phyloP scores from a whole-genome alignment of 345 rosid genomes.

The Citrus medica region DNA sequence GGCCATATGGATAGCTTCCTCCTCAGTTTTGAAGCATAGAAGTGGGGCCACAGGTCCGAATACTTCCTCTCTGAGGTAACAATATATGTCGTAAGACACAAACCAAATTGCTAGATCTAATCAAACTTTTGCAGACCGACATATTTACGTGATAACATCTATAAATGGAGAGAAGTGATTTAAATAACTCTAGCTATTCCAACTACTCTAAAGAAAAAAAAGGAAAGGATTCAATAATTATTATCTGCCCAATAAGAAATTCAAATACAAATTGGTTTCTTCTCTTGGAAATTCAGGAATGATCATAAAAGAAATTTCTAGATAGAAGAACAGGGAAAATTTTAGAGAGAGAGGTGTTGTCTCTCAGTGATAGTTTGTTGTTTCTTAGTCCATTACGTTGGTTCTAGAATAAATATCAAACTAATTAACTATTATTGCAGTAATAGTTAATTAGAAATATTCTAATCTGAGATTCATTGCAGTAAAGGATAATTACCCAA shows the following conservation, averaged over 20 bases:
- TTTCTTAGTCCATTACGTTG: not conserved
- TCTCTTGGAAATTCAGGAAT: not conserved
- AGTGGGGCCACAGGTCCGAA: slow-evolving; percentile 98
- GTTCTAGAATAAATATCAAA: not conserved
- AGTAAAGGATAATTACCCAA: not conserved
- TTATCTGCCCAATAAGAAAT: not conserved
- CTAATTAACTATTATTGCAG: not conserved
- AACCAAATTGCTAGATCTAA: not conserved
- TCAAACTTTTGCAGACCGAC: not conserved
- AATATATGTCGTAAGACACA: not conserved
- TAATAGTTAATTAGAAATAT: not conserved
- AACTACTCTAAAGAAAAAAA: not conserved
- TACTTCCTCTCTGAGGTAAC: slow-evolving; percentile 70
- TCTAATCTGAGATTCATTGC: not conserved
- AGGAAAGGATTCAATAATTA: not conserved
- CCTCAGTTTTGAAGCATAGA: slow-evolving; percentile 78
- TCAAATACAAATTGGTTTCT: not conserved
- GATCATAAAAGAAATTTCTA: not conserved
- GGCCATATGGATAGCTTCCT: slow-evolving; percentile 77
- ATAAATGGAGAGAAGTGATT: not conserved
- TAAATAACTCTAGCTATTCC: not conserved
- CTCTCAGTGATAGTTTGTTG: not conserved
- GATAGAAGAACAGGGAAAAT: not conserved
- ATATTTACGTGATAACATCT: not conserved
- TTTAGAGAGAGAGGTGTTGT: not conserved